Percentiles rank a stretch among this genome's conserved stretches.
Evolutionary conservation across 345 rosid genomes (phyloP).

Genomic region (Draba incana): DNA sequence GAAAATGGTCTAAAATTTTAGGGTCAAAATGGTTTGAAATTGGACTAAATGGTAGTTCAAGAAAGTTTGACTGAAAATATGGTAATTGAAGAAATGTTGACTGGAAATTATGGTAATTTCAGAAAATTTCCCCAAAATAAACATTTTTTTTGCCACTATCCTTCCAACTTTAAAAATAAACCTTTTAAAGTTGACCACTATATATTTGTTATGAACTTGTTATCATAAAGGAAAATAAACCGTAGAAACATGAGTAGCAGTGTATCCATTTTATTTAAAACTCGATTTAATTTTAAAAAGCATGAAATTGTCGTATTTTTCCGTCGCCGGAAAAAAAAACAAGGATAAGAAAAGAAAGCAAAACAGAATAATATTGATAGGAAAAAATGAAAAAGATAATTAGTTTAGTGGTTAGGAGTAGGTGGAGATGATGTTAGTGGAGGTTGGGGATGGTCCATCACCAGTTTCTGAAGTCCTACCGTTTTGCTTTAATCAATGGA

Average conservation of each 20-base stretch:
- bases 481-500: slow-evolving; percentile 38
- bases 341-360: background rate
- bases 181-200: background rate
- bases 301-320: background rate
- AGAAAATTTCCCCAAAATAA: no score
- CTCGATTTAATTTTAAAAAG: background rate
- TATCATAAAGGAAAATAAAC: background rate
- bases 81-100: no score
- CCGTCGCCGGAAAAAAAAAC: background rate
- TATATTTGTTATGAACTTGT: background rate
- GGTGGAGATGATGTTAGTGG: slow-evolving; percentile 63
- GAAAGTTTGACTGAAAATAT: no score
- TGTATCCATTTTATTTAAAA: background rate
- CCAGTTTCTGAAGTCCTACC: slow-evolving; percentile 31
- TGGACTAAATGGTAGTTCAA: no score
- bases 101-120: no score
- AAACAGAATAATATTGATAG: background rate
- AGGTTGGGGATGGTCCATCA: slow-evolving; percentile 41
- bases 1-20: no score
- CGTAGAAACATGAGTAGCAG: background rate
- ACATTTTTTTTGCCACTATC: no score
- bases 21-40: no score
- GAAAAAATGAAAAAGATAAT: slow-evolving; percentile 7
- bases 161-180: no score
- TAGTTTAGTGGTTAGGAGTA: slow-evolving; percentile 62